Conservation (phyloP, 345 rosid genomes). For the Brassica juncea region DNA sequence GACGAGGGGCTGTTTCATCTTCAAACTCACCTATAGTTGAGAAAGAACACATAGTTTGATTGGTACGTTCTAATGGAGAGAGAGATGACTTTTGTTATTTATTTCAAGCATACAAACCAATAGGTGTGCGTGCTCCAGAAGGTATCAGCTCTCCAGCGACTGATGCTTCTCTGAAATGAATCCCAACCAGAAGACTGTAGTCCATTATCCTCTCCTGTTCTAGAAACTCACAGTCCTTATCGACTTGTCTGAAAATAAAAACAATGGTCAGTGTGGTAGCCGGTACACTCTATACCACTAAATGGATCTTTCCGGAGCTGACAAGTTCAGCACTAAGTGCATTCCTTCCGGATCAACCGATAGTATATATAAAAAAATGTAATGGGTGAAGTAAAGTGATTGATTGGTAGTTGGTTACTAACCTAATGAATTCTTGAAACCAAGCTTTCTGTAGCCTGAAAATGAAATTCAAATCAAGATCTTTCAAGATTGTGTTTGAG, state of each 20-base stretch:
- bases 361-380: not conserved
- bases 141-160: constrained; percentile 61
- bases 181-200: constrained; percentile 88
- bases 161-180: constrained; percentile 77
- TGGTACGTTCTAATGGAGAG: not conserved
- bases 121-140: constrained; percentile 51
- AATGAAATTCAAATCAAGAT: constrained; percentile 83
- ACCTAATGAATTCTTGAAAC: constrained; percentile 93
- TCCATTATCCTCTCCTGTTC: constrained; percentile 97
- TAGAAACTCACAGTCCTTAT: constrained; percentile 86
- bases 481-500: constrained; percentile 80
- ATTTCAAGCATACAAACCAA: constrained; percentile 16
- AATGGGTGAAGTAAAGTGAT: not conserved
- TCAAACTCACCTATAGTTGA: constrained; percentile 34
- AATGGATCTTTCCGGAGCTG: too few species aligned
- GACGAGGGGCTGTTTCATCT: constrained; percentile 41
- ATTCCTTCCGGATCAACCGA: not conserved
- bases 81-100: not conserved
- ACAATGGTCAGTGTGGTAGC: not conserved
- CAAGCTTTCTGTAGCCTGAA: constrained; percentile 81
- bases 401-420: constrained; percentile 9
- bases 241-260: constrained; percentile 61
- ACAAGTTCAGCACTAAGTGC: not conserved
- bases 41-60: not conserved
- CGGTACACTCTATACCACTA: too few species aligned